These are phyloP conservation scores for Phytophthora agathidicida DNA, from an alignment of 352 stramenopile species.

Conservation along the genomic window DNA sequence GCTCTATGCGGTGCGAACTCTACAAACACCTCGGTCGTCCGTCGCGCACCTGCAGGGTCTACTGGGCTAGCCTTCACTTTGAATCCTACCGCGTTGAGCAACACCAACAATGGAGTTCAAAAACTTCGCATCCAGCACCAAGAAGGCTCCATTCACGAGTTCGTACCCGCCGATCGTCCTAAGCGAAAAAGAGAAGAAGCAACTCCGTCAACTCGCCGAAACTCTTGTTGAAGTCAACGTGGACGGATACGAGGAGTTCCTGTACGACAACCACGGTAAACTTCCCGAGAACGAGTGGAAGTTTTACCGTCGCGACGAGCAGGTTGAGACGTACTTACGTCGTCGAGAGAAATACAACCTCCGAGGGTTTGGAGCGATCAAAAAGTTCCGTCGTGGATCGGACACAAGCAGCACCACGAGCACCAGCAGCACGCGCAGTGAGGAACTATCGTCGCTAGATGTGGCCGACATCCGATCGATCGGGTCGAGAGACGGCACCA, in stretches of 20 bases:
- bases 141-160: slow-evolving; percentile 30
- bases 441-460: slow-evolving; percentile 23
- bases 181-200: slow-evolving; percentile 26
- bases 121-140: slow-evolving; percentile 27
- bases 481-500: slow-evolving; percentile 32
- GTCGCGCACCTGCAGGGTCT: neutral
- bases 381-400: slow-evolving; percentile 24
- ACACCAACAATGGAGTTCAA: slow-evolving; percentile 26
- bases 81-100: slow-evolving; percentile 9
- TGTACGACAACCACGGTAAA: slow-evolving; percentile 24
- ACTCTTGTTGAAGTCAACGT: slow-evolving; percentile 32
- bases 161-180: slow-evolving; percentile 27
- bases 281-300: slow-evolving; percentile 30
- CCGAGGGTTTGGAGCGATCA: slow-evolving; percentile 23
- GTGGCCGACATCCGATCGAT: slow-evolving; percentile 31
- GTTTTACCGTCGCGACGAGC: slow-evolving; percentile 28
- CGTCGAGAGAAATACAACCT: slow-evolving; percentile 29
- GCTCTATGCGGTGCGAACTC: slow-evolving; percentile 10
- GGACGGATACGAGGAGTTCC: slow-evolving; percentile 30
- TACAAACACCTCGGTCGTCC: neutral
- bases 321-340: slow-evolving; percentile 29
- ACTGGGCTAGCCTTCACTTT: slow-evolving; percentile 9
- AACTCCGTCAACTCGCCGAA: slow-evolving; percentile 27
- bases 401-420: slow-evolving; percentile 17
- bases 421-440: slow-evolving; percentile 16